Evolutionary conservation across 1,284 basidiomycete genomes (phyloP), one percentile per base, ranked within the genome.

Genomic region (Ceratobasidium sp.): DNA sequence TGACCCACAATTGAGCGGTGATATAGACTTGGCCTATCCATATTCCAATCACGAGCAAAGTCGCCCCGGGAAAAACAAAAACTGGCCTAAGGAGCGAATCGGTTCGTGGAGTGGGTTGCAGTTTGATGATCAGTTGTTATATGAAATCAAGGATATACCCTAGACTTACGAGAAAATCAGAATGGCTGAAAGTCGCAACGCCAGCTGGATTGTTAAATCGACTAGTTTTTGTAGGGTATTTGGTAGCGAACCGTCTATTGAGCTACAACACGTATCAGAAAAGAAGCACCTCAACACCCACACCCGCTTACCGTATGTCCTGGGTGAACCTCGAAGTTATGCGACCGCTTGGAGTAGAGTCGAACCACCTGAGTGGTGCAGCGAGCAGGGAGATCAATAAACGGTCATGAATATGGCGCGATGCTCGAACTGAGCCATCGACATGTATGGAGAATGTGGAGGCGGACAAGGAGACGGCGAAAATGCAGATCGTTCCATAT

Each of bases 1-100:
- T 93, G 53, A 92, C 88, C 14, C 88, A 87, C 32, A 93, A 81
- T 78, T 93, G 91, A 16, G 88, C 87, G 76, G 87, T 86, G 77
- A 93, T 90, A 76, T 82, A 84, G 23, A 83, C 75, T 76, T 82
- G 79, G 34, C 82, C 86, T 36, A 84, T 80, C 78, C 81, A 80
- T 6, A 79, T 82, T 30, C 86, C 87, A 4, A 86, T n/a, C 2
- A 80, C 82, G 81, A 30, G 87, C 80, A 73, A 79, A 6, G 21
- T 80, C 61, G n/a, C 82, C 80, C 58, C 70, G 0, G 84, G 84
- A 21, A 83, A 45, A 30, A 81, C 46, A 77, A 85, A 80, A 10
- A 80, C 71, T 0, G 74, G 74, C 32, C 55, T 61, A 28, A 32
- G 18, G 43, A n/a, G n/a, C n/a, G n/a, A n/a, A n/a, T n/a, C n/a